A percentile compares a stretch with the other conserved stretches of the same genome.
phyloP scores from a whole-genome alignment of 2,329 filamentous ascomycete genomes.

The Fusarium goolgardi region DNA sequence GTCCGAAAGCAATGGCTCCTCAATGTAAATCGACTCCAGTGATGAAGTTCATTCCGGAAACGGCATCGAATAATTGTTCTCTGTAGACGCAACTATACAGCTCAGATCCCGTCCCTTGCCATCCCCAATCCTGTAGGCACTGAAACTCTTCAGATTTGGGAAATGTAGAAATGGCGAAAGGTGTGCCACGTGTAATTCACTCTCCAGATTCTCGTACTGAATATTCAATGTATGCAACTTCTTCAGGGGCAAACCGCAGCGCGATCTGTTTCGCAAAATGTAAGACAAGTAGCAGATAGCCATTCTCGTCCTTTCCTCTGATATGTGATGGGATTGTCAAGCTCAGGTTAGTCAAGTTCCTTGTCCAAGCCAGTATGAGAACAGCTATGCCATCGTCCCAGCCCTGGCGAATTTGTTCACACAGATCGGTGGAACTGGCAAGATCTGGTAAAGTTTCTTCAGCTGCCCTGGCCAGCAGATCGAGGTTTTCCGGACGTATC shows the following conservation, averaged over 20 bases:
- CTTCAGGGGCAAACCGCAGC: background rate
- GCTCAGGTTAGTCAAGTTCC: background rate
- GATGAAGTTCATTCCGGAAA: background rate
- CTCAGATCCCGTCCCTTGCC: background rate
- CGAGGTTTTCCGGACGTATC: background rate
- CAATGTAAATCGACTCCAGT: background rate
- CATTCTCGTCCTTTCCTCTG: rapidly evolving
- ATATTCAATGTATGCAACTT: background rate
- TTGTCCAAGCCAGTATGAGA: background rate
- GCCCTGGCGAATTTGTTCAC: rapidly evolving
- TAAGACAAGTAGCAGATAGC: background rate
- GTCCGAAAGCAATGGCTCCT: background rate
- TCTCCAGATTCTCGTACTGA: background rate
- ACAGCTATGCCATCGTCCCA: background rate
- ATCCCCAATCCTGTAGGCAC: background rate
- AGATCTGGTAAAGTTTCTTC: background rate
- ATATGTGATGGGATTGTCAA: background rate
- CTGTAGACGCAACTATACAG: too few species aligned
- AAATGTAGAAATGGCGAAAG: background rate
- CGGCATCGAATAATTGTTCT: background rate
- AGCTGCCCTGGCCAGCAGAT: background rate
- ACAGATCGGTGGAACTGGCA: background rate
- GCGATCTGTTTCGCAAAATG: background rate
- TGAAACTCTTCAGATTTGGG: background rate
- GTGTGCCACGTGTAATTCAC: background rate